Conservation (phyloP, 2,329 filamentous ascomycete species). For the Lanzia echinophila region DNA sequence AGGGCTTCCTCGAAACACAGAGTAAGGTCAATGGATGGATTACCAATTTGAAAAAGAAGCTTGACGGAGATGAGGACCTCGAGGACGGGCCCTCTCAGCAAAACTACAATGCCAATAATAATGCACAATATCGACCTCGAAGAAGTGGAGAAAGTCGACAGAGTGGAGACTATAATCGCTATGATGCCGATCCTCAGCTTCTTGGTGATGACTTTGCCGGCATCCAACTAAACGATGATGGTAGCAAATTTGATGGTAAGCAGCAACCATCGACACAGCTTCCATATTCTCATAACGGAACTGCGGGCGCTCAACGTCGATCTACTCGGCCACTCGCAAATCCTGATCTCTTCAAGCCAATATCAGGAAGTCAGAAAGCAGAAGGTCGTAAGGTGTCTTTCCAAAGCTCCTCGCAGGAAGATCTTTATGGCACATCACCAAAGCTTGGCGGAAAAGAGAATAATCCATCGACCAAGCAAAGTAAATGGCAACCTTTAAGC, state of each 20-base stretch:
- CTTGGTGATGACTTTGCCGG: conserved; percentile 82
- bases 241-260: conserved; percentile 43
- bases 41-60: conserved; percentile 80
- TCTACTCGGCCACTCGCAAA: conserved; percentile 65
- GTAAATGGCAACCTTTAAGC: conserved; percentile 96
- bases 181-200: conserved; percentile 89
- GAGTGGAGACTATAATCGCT: conserved; percentile 83
- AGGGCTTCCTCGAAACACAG: conserved; percentile 93
- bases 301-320: conserved; percentile 47
- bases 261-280: neutral
- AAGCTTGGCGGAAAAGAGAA: conserved; percentile 47
- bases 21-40: conserved; percentile 91
- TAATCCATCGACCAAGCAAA: conserved; percentile 54
- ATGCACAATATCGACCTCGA: conserved; percentile 27
- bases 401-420: conserved; percentile 61
- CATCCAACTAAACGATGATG: conserved; percentile 59
- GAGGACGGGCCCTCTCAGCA: conserved; percentile 28
- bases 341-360: conserved; percentile 72
- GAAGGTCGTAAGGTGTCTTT: conserved; percentile 46
- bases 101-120: conserved; percentile 32
- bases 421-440: conserved; percentile 64
- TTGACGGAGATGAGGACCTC: conserved; percentile 85
- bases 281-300: conserved; percentile 22
- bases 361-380: conserved; percentile 38
- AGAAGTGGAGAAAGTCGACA: conserved; percentile 59